These are phyloP conservation scores for Xylaria grammica DNA, from an alignment of 495 filamentous ascomycete genomes.

Conservation along the genomic window DNA sequence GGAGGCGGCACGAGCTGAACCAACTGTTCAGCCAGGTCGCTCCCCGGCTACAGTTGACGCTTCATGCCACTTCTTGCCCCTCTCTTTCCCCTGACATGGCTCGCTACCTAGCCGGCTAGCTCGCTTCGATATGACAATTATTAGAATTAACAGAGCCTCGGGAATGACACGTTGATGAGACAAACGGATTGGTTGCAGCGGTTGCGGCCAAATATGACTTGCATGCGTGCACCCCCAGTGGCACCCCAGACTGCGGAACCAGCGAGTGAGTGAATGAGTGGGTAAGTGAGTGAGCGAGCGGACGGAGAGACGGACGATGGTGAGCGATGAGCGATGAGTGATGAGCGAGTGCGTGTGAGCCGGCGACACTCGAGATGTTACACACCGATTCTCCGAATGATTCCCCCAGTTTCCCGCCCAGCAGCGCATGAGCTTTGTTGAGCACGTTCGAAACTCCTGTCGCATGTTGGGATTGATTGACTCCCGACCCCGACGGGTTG, in stretches of 20 bases:
- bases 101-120: neutral
- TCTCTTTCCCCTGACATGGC: constrained; percentile 17
- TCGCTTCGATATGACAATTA: constrained; percentile 23
- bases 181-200: neutral
- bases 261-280: constrained; percentile 4
- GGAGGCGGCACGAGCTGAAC: constrained; percentile 21
- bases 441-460: constrained; percentile 17
- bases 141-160: constrained; percentile 17
- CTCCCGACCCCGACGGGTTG: constrained; percentile 12
- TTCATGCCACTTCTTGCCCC: constrained; percentile 13
- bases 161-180: constrained; percentile 11
- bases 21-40: constrained; percentile 12
- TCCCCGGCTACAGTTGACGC: constrained; percentile 18
- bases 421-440: neutral
- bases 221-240: neutral
- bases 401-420: neutral
- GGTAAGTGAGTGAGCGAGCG: neutral
- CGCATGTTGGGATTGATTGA: constrained; percentile 17
- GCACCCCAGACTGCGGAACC: neutral
- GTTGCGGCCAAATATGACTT: constrained; percentile 11
- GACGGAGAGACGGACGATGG: neutral
- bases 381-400: neutral
- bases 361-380: constrained; percentile 3
- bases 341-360: constrained; percentile 5
- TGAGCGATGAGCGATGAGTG: neutral